Evolutionary conservation across 768 basidiomycete species (phyloP).

Genomic region (Suillus bovinus): DNA sequence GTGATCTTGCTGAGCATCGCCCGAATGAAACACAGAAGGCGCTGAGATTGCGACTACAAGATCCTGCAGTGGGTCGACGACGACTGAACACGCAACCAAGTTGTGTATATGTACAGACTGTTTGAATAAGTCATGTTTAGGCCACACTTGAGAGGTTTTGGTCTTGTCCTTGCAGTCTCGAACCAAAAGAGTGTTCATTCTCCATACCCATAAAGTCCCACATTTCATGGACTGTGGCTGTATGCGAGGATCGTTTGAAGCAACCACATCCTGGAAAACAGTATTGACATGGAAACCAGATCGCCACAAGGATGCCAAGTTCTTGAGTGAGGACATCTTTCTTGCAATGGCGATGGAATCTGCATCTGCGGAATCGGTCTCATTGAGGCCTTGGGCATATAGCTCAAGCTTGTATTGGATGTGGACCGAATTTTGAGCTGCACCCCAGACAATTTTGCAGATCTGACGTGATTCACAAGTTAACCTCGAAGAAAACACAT

Average conservation of each 20-base stretch:
- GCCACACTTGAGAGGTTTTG: background rate
- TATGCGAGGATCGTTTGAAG: background rate
- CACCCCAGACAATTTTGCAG: background rate
- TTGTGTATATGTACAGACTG: background rate
- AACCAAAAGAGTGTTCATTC: background rate
- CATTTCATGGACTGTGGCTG: background rate
- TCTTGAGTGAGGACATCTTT: background rate
- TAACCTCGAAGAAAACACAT: background rate
- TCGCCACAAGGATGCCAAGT: background rate
- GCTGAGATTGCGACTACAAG: background rate
- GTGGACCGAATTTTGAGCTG: background rate
- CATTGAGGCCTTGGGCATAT: background rate
- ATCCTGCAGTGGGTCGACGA: background rate
- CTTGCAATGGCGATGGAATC: background rate
- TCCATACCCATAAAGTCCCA: slow-evolving; percentile 1
- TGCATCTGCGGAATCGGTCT: no score
- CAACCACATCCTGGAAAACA: background rate
- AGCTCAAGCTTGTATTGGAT: slow-evolving; percentile 2
- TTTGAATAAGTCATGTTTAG: background rate
- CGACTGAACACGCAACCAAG: background rate
- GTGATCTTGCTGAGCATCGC: background rate
- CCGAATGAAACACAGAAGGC: background rate
- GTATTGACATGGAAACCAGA: background rate
- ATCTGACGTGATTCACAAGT: background rate
- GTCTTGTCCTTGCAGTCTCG: background rate